Base-by-base conservation (phyloP, 2,329 filamentous ascomycete genomes). In the Eurotiales sp. region DNA sequence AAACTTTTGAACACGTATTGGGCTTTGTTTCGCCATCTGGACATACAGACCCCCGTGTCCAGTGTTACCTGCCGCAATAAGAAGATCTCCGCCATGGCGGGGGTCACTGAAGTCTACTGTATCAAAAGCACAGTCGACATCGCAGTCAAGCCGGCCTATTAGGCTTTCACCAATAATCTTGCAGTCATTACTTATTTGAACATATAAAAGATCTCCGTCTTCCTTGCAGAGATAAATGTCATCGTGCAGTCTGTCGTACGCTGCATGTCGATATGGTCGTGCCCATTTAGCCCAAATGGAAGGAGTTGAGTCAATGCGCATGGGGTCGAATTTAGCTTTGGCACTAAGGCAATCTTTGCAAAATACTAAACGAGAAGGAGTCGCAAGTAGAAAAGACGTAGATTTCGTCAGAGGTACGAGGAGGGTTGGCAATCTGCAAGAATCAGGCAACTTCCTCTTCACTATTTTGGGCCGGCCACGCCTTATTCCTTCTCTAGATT, bases 271-370 rank as follows among this genome's bases (percentile, higher is more conserved):
- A 53, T 83, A 79, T 2, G 90, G 87, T 53, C 88, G 82, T 23
- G 89, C 83, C 91, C 92, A 99, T 21, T 87, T 83, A 3, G 86
- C 87, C 88, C 90, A 96, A 3, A 88, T 68, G 1, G 87, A 86
- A 34, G 61, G 57, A 45, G 59, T 54, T 43, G 60, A 47, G 21
- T n/a, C 23, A 27, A 25, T 15, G 3, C 3, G 58, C 23, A 49
- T 66, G 1, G 63, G 61, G n/a, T 55, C 50, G 36, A 40, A 55
- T 19, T 48, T 42, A 25, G 37, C 12, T 10, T 59, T 52, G 19
- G 61, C 47, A 32, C 62, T 62, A 40, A 71, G 61, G 44, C 74
- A 67, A 54, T 75, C 70, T 29, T 69, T 71, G 52, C 75, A 77
- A 39, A 74, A 64, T 19, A 70, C 64, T 53, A 88, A 82, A 3